A percentile compares a stretch with the other conserved stretches of the same genome.
phyloP scores from a whole-genome alignment of 306 rosid species.

The Casuarina glauca region DNA sequence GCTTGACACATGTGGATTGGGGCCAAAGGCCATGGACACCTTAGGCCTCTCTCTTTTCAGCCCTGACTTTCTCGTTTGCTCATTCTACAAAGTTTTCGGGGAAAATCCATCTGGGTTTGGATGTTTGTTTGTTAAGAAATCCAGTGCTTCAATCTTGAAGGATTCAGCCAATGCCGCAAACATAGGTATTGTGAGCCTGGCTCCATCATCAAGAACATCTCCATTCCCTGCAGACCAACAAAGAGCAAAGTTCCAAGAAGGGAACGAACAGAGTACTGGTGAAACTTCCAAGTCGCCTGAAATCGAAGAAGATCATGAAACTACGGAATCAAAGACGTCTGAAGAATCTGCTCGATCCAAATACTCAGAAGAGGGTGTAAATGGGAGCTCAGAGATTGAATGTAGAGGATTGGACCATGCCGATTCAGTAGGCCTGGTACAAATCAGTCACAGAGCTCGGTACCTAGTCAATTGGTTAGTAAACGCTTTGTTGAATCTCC shows the following conservation, averaged over 20 bases:
- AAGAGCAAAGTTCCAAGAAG: slow-evolving; percentile 13
- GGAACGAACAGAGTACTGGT: neutral
- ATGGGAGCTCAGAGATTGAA: slow-evolving; percentile 31
- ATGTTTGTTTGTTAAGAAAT: slow-evolving; percentile 78
- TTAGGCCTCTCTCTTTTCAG: slow-evolving; percentile 74
- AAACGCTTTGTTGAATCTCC: slow-evolving; percentile 66
- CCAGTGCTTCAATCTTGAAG: slow-evolving; percentile 45
- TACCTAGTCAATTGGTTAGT: slow-evolving; percentile 73
- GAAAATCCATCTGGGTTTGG: slow-evolving; percentile 83
- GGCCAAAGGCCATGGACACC: slow-evolving; percentile 79
- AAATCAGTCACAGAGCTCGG: slow-evolving; percentile 54
- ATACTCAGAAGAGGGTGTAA: slow-evolving; percentile 10
- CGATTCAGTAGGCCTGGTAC: slow-evolving; percentile 60
- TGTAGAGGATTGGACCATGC: slow-evolving; percentile 83
- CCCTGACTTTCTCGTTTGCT: slow-evolving; percentile 78
- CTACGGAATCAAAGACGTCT: slow-evolving; percentile 27
- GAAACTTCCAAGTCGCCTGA: slow-evolving; percentile 2
- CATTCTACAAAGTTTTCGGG: slow-evolving; percentile 74
- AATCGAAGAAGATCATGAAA: slow-evolving; percentile 30
- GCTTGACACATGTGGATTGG: slow-evolving; percentile 74
- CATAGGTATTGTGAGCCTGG: slow-evolving; percentile 65
- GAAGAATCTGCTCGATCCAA: slow-evolving; percentile 25
- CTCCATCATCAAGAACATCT: slow-evolving; percentile 35
- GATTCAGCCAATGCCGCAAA: slow-evolving; percentile 41
- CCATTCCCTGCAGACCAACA: slow-evolving; percentile 15